These are phyloP conservation scores for Maudiozyma serrabonitensis DNA, from an alignment of 805 yeast genomes.

Conservation along the genomic window DNA sequence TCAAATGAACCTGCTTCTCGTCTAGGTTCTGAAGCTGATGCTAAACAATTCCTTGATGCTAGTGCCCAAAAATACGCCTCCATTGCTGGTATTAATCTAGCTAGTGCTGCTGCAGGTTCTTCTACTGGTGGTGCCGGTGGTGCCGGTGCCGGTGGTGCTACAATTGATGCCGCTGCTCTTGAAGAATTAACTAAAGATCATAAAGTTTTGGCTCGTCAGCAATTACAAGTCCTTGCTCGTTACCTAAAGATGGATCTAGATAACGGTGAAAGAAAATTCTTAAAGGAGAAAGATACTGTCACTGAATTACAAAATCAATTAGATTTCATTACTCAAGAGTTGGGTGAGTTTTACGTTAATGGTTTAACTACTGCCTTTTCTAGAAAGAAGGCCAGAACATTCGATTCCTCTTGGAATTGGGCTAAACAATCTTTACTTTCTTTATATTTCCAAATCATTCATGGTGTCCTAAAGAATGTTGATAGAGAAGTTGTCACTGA, in stretches of 20 bases:
- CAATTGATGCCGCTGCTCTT: conserved; percentile 90
- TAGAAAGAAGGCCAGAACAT: conserved; percentile 85
- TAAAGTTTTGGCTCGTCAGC: conserved; percentile 41
- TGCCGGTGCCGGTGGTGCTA: conserved; percentile 69
- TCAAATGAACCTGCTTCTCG: conserved; percentile 88
- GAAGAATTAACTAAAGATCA: conserved; percentile 50
- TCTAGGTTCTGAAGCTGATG: conserved; percentile 78
- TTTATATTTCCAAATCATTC: conserved; percentile 91
- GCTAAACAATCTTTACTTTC: conserved; percentile 94
- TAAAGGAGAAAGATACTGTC: conserved; percentile 72
- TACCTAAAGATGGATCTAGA: conserved; percentile 88
- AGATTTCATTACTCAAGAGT: conserved; percentile 62
- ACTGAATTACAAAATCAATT: conserved; percentile 77
- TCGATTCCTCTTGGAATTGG: conserved; percentile 99
- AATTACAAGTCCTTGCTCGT: conserved; percentile 84
- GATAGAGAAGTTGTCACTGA: conserved; percentile 95
- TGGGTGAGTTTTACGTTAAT: conserved; percentile 87
- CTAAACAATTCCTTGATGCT: conserved; percentile 78
- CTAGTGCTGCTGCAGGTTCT: conserved; percentile 43
- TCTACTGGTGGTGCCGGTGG: conserved; percentile 42
- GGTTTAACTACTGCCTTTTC: conserved; percentile 90
- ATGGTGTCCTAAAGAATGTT: conserved; percentile 81
- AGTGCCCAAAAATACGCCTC: conserved; percentile 80
- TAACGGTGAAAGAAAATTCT: conserved; percentile 77
- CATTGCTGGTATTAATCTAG: conserved; percentile 64